A percentile compares a stretch with the other conserved stretches of the same genome.
These are phyloP conservation scores for Cyclotella choctawhatcheeana DNA, from an alignment of 108 stramenopile species.

Conservation along the genomic window DNA sequence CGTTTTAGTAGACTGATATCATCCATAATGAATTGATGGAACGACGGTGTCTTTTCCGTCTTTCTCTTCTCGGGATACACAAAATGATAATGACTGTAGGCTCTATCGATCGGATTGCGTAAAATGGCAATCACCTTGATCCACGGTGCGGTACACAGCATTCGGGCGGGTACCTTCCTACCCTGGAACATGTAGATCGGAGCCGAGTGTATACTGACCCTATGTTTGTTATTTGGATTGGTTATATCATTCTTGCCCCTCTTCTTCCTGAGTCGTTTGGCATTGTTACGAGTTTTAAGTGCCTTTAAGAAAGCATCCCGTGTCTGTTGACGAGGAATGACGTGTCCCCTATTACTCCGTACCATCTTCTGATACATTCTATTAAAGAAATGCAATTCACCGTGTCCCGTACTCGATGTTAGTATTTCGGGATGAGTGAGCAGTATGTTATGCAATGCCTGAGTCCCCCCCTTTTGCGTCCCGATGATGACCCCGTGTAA, in stretches of 20 bases:
- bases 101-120: constrained; percentile 28
- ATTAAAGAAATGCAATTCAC: constrained; percentile 28
- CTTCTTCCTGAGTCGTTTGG: not conserved
- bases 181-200: constrained; percentile 28
- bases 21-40: constrained; percentile 2
- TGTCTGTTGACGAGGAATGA: constrained; percentile 14
- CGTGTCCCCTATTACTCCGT: not conserved
- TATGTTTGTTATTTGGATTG: constrained; percentile 1
- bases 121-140: constrained; percentile 28
- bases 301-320: constrained; percentile 11
- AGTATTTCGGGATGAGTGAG: constrained; percentile 16
- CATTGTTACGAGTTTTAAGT: constrained; percentile 2
- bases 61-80: not conserved
- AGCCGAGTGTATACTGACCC: constrained; percentile 24
- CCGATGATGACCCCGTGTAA: constrained; percentile 34
- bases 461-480: constrained; percentile 27
- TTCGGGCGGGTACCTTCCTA: constrained; percentile 10
- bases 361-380: not conserved
- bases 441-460: constrained; percentile 14
- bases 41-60: not conserved
- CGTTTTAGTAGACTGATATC: constrained; percentile 19
- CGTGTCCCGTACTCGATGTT: constrained; percentile 7
- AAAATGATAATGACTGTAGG: constrained; percentile 32
- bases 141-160: constrained; percentile 34
- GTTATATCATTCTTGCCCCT: constrained; percentile 1